Conservation (phyloP, 805 yeast species). For the Henningerozyma blattae region DNA sequence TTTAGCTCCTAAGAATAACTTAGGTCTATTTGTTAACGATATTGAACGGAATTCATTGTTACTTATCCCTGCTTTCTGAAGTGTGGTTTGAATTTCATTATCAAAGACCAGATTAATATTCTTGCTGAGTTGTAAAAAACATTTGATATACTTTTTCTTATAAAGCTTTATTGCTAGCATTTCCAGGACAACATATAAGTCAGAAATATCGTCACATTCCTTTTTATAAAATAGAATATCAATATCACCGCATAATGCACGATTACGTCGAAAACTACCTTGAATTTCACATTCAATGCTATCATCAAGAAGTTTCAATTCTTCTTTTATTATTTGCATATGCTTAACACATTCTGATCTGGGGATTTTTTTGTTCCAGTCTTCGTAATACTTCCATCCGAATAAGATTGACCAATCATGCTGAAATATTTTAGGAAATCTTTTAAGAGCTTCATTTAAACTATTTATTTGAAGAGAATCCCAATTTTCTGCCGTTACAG, state of each 20-base stretch:
- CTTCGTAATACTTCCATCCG: slow-evolving; percentile 24
- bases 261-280: slow-evolving; percentile 22
- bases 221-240: slow-evolving; percentile 20
- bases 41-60: no score
- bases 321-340: slow-evolving; percentile 8
- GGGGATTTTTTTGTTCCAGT: slow-evolving; percentile 17
- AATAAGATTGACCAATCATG: slow-evolving; percentile 19
- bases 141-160: slow-evolving; percentile 12
- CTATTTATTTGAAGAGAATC: slow-evolving; percentile 7
- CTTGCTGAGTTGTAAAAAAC: slow-evolving; percentile 15
- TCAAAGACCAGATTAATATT: slow-evolving; percentile 5
- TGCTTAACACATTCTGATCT: slow-evolving; percentile 18
- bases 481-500: slow-evolving; percentile 19
- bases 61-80: not conserved
- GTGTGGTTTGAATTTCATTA: slow-evolving; percentile 1
- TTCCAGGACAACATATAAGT: slow-evolving; percentile 13
- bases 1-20: slow-evolving; percentile 14
- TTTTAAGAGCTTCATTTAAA: slow-evolving; percentile 12
- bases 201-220: slow-evolving; percentile 13
- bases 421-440: slow-evolving; percentile 8
- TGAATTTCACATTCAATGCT: slow-evolving; percentile 14
- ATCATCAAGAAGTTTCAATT: slow-evolving; percentile 10
- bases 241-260: slow-evolving; percentile 18
- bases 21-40: slow-evolving; percentile 1
- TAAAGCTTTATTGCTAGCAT: slow-evolving; percentile 9